These are phyloP conservation scores for Neurospora hispaniola DNA, from an alignment of 495 filamentous ascomycete genomes.

Conservation along the genomic window DNA sequence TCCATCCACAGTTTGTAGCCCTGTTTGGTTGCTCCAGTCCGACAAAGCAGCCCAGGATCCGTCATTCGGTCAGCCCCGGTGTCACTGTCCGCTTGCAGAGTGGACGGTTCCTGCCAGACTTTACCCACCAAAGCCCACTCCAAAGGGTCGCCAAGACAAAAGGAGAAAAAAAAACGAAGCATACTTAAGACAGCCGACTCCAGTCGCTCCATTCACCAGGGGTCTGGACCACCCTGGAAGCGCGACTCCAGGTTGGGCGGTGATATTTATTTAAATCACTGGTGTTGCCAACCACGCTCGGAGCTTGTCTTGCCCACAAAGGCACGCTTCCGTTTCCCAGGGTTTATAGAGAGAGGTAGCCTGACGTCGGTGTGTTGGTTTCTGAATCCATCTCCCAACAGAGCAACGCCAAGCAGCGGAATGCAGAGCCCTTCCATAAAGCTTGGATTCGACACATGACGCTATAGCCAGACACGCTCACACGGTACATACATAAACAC, in stretches of 20 bases:
- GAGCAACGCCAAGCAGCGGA: background rate
- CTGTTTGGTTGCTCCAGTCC: background rate
- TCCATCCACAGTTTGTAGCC: background rate
- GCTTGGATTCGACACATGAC: background rate
- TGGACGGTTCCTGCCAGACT: background rate
- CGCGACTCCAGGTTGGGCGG: background rate
- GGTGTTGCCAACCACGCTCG: background rate
- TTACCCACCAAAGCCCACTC: conserved; percentile 5
- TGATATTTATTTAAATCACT: conserved; percentile 1
- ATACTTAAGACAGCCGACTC: background rate
- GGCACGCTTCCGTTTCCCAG: background rate
- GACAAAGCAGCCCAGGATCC: background rate
- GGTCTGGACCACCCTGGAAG: background rate
- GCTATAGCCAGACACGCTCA: background rate
- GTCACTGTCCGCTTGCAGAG: background rate
- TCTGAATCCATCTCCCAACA: background rate
- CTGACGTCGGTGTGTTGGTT: background rate
- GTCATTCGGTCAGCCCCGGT: background rate
- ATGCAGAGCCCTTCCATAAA: background rate
- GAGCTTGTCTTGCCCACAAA: background rate
- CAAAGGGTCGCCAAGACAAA: conserved; percentile 11
- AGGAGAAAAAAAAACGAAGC: conserved; percentile 17
- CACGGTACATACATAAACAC: background rate
- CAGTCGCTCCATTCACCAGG: background rate
- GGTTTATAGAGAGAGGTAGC: background rate